Evolutionary conservation across 192 early-diverging fungal species (phyloP).

Genomic region (Mortierella claussenii): DNA sequence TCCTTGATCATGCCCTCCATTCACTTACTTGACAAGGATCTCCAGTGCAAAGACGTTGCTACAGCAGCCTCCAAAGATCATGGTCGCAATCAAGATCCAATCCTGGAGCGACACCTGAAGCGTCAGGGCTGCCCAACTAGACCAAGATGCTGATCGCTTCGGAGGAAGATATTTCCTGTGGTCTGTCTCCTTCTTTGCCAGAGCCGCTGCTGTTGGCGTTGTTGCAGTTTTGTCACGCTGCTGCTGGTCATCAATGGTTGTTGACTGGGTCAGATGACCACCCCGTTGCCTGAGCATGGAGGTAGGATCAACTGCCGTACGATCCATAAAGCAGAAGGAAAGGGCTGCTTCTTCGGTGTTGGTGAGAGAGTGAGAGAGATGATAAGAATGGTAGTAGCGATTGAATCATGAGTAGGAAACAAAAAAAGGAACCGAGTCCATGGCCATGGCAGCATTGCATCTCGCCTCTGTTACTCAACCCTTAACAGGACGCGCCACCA

Average conservation of each 20-base stretch:
- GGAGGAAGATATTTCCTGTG: neutral
- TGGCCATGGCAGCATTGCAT: no score
- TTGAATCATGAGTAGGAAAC: no score
- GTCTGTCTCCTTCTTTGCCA: neutral
- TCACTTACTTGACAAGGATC: constrained; percentile 74
- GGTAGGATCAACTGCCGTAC: neutral
- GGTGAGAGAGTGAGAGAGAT: neutral
- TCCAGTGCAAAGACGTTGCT: constrained; percentile 89
- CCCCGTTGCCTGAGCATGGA: neutral
- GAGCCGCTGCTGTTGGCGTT: no score
- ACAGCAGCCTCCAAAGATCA: constrained; percentile 92
- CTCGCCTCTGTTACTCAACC: no score
- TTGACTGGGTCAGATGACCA: no score
- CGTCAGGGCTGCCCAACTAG: constrained; percentile 12
- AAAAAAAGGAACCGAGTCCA: no score
- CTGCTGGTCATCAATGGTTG: no score
- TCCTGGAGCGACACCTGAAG: constrained; percentile 40
- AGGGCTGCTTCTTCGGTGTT: neutral
- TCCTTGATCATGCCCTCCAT: no score
- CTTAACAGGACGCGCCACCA: no score
- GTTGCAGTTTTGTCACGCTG: no score
- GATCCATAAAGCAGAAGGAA: neutral
- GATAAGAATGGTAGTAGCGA: no score
- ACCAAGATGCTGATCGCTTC: constrained; percentile 12
- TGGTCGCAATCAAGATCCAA: constrained; percentile 65